Base-by-base conservation (phyloP, 225 moss, liverwort and hornwort species). In the Bryum argenteum region DNA sequence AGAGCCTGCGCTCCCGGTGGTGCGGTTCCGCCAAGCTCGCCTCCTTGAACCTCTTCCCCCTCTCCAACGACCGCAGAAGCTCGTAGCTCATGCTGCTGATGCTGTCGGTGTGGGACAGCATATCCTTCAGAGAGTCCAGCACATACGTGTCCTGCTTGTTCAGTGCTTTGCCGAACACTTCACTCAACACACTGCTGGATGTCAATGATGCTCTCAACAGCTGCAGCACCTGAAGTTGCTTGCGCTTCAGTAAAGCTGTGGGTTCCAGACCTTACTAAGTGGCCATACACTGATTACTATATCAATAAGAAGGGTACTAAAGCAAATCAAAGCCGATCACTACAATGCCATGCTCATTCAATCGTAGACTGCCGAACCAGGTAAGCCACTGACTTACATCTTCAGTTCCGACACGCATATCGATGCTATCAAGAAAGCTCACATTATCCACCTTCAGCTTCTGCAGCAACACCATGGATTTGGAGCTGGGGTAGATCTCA, bases 401-500 rank as follows among this genome's bases (percentile, higher is more conserved):
- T 1, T 70, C 65, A 23, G 62, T 63, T 64, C 73, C 60, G 11
- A 81, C 43, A 40, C 26, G 23, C 5, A 83, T 64, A 58, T 83
- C 71, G 41, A 83, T 58, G 40, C 38, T 81, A 17, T 50, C 76
- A 15, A 83, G 76, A 61, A 44, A 39, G 33, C 81, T 79, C 78
- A 79, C 71, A 8, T 67, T 83, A 63, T 81, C 83, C 53, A 87
- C 76, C 37, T 76, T 81, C 23, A 83, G 57, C 54, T 73, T 81
- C 9, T 71, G 67, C 47, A 87, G 53, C 54, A 87, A 64, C 54
- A 50, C 54, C 51, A 81, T 48, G 9, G 76, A 71, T 13, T 83
- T 66, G 17, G 80, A 87, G 63, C 47, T 54, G 9, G 83, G 70
- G 22, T 76, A 68, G 41, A 78, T 71, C 75, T 70, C 70, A 65